Evolutionary conservation across 176 grass and related monocot species (phyloP).

Genomic region (Oryza australiensis): DNA sequence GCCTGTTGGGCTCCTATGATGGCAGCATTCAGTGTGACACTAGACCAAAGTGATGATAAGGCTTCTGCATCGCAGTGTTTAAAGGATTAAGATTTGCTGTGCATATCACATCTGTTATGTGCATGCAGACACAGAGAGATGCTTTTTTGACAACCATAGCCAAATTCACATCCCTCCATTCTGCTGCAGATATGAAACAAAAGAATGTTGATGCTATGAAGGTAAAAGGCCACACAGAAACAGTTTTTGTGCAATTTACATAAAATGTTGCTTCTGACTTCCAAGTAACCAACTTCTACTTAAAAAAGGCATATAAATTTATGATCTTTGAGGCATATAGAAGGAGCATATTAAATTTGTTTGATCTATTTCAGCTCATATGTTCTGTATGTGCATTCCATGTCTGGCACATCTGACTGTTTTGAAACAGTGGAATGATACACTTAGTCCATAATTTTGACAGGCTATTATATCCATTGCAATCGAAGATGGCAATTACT

Average conservation of each 20-base stretch:
- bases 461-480: constrained; percentile 99
- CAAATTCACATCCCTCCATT: constrained; percentile 96
- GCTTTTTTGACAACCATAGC: constrained; percentile 96
- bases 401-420: constrained; percentile 6
- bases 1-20: constrained; percentile 99
- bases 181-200: constrained; percentile 95
- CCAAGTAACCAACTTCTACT: neutral
- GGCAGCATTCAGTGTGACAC: constrained; percentile 93
- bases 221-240: constrained; percentile 40
- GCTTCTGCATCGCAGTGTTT: constrained; percentile 89
- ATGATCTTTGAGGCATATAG: constrained; percentile 3
- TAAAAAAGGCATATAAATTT: neutral
- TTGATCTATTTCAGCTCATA: neutral
- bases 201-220: constrained; percentile 97
- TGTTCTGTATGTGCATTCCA: constrained; percentile 4
- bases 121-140: constrained; percentile 95
- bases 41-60: constrained; percentile 87
- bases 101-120: constrained; percentile 91
- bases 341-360: neutral
- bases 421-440: constrained; percentile 36
- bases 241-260: constrained; percentile 24
- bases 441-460: constrained; percentile 36
- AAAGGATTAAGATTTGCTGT: constrained; percentile 76
- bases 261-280: neutral
- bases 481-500: constrained; percentile 90